Conservation (phyloP, 495 filamentous ascomycete genomes). For the Collariella sp. region DNA sequence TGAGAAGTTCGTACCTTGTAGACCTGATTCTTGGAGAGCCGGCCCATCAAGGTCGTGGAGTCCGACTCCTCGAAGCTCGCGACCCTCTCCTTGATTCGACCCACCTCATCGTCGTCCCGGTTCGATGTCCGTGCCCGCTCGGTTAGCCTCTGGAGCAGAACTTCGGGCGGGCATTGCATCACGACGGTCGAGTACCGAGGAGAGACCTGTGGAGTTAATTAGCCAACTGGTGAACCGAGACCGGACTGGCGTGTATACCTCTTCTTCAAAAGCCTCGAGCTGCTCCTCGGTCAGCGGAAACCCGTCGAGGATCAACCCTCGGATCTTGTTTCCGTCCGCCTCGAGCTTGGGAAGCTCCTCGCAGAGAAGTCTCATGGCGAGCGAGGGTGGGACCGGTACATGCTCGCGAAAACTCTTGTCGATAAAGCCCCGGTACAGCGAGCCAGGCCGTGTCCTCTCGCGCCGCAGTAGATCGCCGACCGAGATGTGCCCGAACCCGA, state of each 20-base stretch:
- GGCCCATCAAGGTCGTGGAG: too few relatives aligned
- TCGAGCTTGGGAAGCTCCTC: background rate
- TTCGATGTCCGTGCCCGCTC: too few relatives aligned
- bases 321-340: background rate
- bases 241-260: background rate
- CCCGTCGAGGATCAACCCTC: background rate
- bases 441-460: background rate
- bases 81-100: too few relatives aligned
- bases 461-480: background rate
- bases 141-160: too few relatives aligned
- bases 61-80: too few relatives aligned
- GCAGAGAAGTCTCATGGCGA: background rate
- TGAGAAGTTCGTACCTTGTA: too few relatives aligned
- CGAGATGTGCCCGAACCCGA: background rate
- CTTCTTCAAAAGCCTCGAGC: background rate
- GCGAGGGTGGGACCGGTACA: background rate
- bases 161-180: background rate
- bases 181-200: background rate
- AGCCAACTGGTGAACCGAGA: background rate
- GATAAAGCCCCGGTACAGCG: background rate
- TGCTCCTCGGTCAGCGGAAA: background rate
- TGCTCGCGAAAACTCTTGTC: background rate
- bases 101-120: too few relatives aligned
- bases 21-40: too few relatives aligned
- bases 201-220: background rate